Evolutionary conservation across 2,329 filamentous ascomycete genomes (phyloP), one percentile per base, ranked within the genome.

Genomic region (Hypoxylon sp.): DNA sequence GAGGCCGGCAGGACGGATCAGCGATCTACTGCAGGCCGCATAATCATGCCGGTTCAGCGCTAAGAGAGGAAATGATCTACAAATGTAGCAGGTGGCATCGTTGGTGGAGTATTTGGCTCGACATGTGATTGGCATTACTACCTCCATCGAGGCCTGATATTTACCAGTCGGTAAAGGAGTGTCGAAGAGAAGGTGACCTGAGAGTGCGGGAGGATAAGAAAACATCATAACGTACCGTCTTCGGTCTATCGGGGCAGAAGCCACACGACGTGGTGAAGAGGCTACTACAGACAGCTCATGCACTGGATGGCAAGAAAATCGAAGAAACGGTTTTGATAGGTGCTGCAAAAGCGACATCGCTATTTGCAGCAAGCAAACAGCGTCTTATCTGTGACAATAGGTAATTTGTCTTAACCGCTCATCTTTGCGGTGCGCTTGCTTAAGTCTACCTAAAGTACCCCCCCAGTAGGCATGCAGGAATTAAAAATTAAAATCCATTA

Each of bases 21-120:
- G 46, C 24, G 55, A 67, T 67, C 60, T 60, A 18, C 50, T 64
- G 50, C 64, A 52, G 42, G 30, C 51, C 45, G 60, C 49, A 32
- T 53, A 46, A 30, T 18, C 12, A 57, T 61, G 46, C 51, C 55
- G 51, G 51, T 53, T 20, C 52, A 33, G 60, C 60, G 52, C 64
- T 54, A 44, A 50, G 52, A 33, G 16, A 49, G 48, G 55, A 50
- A 63, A 58, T 22, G 60, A 67, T 60, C 45, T 32, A 61, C 64
- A 5, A 53, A 50, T 30, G 24, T 36, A 57, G 64, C 42, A 64
- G 60, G 64, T 67, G 22, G 16, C 51, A 64, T 61, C 33, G 16
- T 24, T 33, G 11, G 55, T 61, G 64, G 64, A 61, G 64, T n/a
- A 55, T 18, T 24, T 50, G n/a, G 36, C 36, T 40, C 16, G 16